Percentiles rank a stretch among this genome's conserved stretches.
These are phyloP conservation scores for Apiospora saccharicola DNA, from an alignment of 2,329 filamentous ascomycete species.

Conservation along the genomic window DNA sequence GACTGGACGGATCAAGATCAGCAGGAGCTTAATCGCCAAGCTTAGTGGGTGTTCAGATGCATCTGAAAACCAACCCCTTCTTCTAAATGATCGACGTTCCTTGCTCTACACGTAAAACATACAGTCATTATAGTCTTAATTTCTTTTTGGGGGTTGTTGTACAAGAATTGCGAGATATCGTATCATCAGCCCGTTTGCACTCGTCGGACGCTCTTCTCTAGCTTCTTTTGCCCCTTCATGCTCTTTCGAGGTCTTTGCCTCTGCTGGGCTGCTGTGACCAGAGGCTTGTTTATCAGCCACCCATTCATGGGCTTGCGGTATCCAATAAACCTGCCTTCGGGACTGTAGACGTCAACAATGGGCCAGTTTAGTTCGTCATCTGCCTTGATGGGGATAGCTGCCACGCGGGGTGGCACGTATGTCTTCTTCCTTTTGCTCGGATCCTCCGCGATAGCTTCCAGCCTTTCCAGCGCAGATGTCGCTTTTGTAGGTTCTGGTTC, in stretches of 20 bases:
- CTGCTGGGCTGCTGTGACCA: constrained; percentile 54
- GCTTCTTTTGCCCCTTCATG: constrained; percentile 70
- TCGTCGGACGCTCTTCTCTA: constrained; percentile 51
- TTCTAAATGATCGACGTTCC: background rate
- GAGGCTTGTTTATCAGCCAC: constrained; percentile 69
- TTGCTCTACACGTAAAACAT: background rate
- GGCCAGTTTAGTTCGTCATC: constrained; percentile 58
- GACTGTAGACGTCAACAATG: constrained; percentile 83
- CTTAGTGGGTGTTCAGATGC: background rate
- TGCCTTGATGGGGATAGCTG: constrained; percentile 26
- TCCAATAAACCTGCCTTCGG: constrained; percentile 81
- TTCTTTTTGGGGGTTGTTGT: background rate
- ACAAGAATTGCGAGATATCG: background rate
- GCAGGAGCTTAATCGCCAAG: constrained; percentile 1
- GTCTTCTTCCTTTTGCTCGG: constrained; percentile 28
- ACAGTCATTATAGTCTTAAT: background rate
- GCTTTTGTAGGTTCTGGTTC: background rate
- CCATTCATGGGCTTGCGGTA: constrained; percentile 73
- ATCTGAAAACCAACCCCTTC: background rate
- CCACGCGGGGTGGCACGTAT: constrained; percentile 27
- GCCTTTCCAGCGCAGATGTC: constrained; percentile 34
- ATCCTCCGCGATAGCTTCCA: constrained; percentile 33
- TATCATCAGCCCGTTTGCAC: constrained; percentile 29
- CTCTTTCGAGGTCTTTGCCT: constrained; percentile 69
- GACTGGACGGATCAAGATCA: constrained; percentile 2